A percentile compares a stretch with the other conserved stretches of the same genome.
Evolutionary conservation across 2,329 filamentous ascomycete genomes (phyloP).

Genomic region (Xylaria sp.): DNA sequence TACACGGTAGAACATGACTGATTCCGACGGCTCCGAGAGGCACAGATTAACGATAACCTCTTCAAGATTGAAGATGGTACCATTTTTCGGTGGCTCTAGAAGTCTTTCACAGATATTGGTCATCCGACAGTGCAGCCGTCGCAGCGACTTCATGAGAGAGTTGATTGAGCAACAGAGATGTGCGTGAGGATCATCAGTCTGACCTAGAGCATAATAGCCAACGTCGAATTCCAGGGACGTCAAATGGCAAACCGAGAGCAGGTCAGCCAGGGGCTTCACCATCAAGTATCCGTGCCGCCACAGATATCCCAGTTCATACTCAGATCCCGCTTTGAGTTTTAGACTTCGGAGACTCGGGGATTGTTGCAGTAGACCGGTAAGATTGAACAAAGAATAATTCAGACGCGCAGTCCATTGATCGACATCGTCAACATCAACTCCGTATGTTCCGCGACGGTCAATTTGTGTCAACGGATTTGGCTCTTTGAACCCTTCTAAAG

Average conservation of each 20-base stretch:
- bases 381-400: background rate
- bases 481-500: background rate
- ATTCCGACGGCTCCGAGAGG: background rate
- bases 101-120: background rate
- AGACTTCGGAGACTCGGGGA: background rate
- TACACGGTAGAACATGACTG: background rate
- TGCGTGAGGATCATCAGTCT: background rate
- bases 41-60: constrained; percentile 4
- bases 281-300: constrained; percentile 2
- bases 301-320: background rate
- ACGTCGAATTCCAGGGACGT: background rate
- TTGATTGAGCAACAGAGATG: background rate
- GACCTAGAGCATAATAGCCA: background rate
- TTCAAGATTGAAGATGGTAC: background rate
- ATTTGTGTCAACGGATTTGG: background rate
- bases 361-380: background rate
- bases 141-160: background rate
- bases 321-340: background rate
- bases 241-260: background rate
- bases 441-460: constrained; percentile 1
- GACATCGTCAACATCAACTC: background rate
- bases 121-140: background rate
- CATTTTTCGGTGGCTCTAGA: background rate
- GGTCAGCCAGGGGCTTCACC: background rate
- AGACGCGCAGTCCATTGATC: background rate